These are phyloP conservation scores for Nemania serpens DNA, from an alignment of 2,329 filamentous ascomycete genomes.

Conservation along the genomic window DNA sequence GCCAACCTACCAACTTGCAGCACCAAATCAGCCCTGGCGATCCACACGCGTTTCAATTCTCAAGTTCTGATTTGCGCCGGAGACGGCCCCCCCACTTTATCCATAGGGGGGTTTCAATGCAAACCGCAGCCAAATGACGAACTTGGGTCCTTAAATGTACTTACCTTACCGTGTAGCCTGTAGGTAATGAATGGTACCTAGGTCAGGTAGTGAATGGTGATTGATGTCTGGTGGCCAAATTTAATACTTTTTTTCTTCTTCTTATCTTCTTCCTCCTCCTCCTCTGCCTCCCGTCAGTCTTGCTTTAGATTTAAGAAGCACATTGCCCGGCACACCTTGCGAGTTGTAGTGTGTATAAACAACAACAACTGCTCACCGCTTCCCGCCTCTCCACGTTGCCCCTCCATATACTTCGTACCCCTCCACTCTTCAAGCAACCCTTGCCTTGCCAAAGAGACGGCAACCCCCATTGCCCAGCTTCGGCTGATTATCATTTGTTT, in stretches of 20 bases:
- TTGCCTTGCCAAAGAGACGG: neutral
- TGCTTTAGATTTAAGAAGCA: neutral
- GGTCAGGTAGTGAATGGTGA: neutral
- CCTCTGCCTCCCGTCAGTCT: conserved; percentile 5
- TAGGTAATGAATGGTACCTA: neutral
- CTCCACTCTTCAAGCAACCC: neutral
- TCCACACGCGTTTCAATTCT: conserved; percentile 21
- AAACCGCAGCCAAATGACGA: conserved; percentile 15
- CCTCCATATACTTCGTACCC: neutral
- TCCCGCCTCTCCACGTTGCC: neutral
- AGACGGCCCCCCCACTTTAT: conserved; percentile 19
- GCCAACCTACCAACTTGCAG: conserved; percentile 1
- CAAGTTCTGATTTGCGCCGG: conserved; percentile 24
- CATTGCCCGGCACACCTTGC: neutral
- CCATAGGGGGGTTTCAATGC: conserved; percentile 2
- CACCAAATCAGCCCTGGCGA: conserved; percentile 16
- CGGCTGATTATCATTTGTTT: conserved; percentile 4
- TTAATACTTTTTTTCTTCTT: too few species aligned
- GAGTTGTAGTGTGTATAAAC: neutral
- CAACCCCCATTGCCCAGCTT: conserved; percentile 1
- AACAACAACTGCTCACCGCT: neutral
- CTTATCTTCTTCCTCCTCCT: conserved; percentile 12
- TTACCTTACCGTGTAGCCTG: too few species aligned
- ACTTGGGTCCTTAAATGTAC: neutral
- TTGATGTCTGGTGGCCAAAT: conserved; percentile 15